These are phyloP conservation scores for Lablab purpureus DNA, from an alignment of 306 rosid species.

Conservation along the genomic window DNA sequence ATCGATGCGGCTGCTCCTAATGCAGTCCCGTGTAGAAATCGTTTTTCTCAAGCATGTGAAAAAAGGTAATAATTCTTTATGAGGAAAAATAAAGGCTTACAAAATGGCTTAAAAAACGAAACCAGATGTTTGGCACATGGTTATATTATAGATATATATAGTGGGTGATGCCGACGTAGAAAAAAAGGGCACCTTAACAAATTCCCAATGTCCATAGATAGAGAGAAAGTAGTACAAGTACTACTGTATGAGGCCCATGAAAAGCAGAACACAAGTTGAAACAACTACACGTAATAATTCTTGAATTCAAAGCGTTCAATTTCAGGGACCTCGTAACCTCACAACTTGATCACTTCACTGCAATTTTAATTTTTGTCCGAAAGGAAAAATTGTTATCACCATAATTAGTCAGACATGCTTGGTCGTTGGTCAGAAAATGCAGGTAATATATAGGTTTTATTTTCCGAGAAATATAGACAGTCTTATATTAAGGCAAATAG, in stretches of 20 bases:
- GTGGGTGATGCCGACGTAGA: neutral
- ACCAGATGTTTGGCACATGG: constrained; percentile 47
- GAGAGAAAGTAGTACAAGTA: neutral
- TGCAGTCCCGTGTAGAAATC: constrained; percentile 15
- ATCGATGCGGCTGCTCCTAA: constrained; percentile 10
- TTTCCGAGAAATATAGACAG: constrained; percentile 39
- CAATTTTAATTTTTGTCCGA: neutral
- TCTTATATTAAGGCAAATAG: constrained; percentile 10
- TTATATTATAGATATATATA: neutral
- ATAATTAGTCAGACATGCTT: constrained; percentile 38
- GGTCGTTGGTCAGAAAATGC: constrained; percentile 63
- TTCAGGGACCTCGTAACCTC: constrained; percentile 36
- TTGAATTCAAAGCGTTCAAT: constrained; percentile 38
- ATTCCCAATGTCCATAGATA: neutral
- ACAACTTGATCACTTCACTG: neutral
- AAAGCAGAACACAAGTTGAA: constrained; percentile 42
- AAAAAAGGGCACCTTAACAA: constrained; percentile 27
- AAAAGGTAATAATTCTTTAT: neutral
- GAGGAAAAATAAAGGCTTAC: too few species aligned
- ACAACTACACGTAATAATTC: constrained; percentile 3
- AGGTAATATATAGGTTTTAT: constrained; percentile 49
- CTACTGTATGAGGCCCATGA: constrained; percentile 10
- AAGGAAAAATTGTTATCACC: constrained; percentile 2
- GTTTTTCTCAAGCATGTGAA: constrained; percentile 34
- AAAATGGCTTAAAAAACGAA: neutral